phyloP scores from a whole-genome alignment of 805 yeast genomes.

The Pichia sporocuriosa region DNA sequence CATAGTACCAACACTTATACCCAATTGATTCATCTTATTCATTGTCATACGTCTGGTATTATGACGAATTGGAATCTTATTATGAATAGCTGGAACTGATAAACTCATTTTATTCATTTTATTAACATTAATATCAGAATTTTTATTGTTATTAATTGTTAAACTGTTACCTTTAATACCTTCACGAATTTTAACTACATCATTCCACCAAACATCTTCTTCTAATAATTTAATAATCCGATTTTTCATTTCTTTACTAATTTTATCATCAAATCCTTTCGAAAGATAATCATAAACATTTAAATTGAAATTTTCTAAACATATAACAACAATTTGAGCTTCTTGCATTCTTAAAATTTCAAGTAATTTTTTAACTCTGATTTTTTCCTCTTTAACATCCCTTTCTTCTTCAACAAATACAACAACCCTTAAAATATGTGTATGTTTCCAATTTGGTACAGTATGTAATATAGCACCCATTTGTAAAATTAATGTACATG shows the following conservation, averaged over 20 bases:
- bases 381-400: constrained; percentile 66
- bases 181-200: constrained; percentile 8
- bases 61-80: background rate
- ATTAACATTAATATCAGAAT: background rate
- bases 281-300: constrained; percentile 68
- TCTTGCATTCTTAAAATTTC: constrained; percentile 69
- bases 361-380: constrained; percentile 55
- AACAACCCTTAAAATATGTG: constrained; percentile 70
- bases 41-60: constrained; percentile 5
- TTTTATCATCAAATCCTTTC: constrained; percentile 46
- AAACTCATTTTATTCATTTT: constrained; percentile 3
- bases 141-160: background rate
- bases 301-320: constrained; percentile 52
- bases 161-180: background rate
- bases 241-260: constrained; percentile 32
- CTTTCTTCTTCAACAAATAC: constrained; percentile 76
- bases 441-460: constrained; percentile 85
- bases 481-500: constrained; percentile 89
- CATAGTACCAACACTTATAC: constrained; percentile 12
- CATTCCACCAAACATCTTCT: constrained; percentile 81
- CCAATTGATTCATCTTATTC: constrained; percentile 10
- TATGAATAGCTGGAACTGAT: background rate
- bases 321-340: constrained; percentile 70
- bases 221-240: constrained; percentile 45
- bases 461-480: constrained; percentile 89